These are phyloP conservation scores for Penicillium coffeae DNA, from an alignment of 495 filamentous ascomycete species.

Conservation along the genomic window DNA sequence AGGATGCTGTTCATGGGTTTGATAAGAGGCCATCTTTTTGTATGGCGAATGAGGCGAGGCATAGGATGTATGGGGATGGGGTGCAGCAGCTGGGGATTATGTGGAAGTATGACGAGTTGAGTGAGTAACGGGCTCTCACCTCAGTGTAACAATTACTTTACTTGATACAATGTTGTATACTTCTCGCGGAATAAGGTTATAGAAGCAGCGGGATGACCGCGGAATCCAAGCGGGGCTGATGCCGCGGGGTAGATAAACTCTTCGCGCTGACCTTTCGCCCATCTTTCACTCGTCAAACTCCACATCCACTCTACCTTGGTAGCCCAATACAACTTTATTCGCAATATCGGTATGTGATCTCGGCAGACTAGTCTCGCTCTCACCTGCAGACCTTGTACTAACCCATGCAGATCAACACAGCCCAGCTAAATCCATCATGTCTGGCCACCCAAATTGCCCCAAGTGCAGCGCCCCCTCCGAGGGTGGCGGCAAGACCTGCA, in stretches of 20 bases:
- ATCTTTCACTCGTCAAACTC: constrained; percentile 7
- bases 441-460: constrained; percentile 32
- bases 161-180: neutral
- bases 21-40: constrained; percentile 25
- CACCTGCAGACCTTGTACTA: too few species aligned
- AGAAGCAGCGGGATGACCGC: neutral
- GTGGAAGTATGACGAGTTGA: constrained; percentile 8
- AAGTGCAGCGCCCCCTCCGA: constrained; percentile 29
- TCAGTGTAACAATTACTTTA: neutral
- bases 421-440: constrained; percentile 12
- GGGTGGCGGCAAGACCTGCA: constrained; percentile 31
- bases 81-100: constrained; percentile 14
- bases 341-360: neutral
- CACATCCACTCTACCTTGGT: constrained; percentile 1
- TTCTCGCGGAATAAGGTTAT: too few species aligned
- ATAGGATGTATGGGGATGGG: constrained; percentile 22
- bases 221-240: constrained; percentile 11
- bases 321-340: neutral
- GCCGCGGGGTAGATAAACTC: constrained; percentile 16
- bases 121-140: neutral
- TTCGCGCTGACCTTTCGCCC: constrained; percentile 13
- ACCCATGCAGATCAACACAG: neutral
- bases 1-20: constrained; percentile 24
- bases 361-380: too few species aligned
- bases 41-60: constrained; percentile 8